Conservation (phyloP, 2,329 filamentous ascomycete genomes). For the Fusarium incarnatum region DNA sequence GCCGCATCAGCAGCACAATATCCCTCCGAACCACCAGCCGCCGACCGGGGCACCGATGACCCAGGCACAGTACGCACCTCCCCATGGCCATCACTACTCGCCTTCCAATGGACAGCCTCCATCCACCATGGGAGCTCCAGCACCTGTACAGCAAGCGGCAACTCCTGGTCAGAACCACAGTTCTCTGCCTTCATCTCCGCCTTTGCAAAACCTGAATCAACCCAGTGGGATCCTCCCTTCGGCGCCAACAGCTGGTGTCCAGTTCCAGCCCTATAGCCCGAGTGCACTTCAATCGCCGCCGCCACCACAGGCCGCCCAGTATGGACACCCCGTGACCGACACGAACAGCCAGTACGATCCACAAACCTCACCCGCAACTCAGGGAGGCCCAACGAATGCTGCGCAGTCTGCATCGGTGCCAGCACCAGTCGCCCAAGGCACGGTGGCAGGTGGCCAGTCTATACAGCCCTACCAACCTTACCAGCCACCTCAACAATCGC, state of each 20-base stretch:
- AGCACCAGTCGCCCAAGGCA: too few relatives aligned
- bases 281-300: neutral
- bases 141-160: neutral
- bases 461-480: conserved; percentile 3
- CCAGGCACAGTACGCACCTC: neutral
- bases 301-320: neutral
- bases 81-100: neutral
- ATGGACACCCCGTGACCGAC: neutral
- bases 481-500: neutral
- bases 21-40: neutral
- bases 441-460: neutral
- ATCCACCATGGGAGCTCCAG: neutral
- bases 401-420: too few relatives aligned
- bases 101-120: neutral
- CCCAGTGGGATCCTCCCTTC: neutral
- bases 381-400: too few relatives aligned
- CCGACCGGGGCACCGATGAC: fast-evolving
- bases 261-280: neutral
- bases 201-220: neutral
- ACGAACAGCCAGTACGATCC: neutral
- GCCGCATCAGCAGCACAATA: conserved; percentile 2
- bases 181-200: neutral
- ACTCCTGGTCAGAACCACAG: neutral
- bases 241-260: neutral
- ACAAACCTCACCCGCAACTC: neutral